These are phyloP conservation scores for Takashimella tepidaria DNA, from an alignment of 1,284 basidiomycete species.

Conservation along the genomic window DNA sequence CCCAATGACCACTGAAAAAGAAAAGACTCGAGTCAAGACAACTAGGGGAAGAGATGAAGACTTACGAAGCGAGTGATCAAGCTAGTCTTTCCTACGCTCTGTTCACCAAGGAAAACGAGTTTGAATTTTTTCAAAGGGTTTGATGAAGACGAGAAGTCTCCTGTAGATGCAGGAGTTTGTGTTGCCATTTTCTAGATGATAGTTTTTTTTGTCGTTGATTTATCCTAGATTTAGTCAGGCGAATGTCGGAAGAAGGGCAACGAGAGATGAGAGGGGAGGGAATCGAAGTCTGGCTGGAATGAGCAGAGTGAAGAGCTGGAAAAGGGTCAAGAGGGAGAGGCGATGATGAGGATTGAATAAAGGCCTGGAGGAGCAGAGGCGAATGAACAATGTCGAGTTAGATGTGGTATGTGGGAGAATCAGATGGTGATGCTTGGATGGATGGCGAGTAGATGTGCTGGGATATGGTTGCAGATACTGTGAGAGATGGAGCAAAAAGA, in stretches of 20 bases:
- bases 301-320: not conserved
- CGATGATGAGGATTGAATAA: not conserved
- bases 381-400: not conserved
- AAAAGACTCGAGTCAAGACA: not conserved
- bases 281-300: not conserved
- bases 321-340: not conserved
- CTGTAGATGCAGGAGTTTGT: not conserved
- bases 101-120: conserved; percentile 88
- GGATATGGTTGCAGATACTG: too few species aligned
- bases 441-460: not conserved
- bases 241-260: not conserved
- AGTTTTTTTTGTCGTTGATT: too few species aligned
- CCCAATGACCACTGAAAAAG: too few species aligned
- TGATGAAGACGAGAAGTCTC: conserved; percentile 27
- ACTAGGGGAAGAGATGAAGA: not conserved
- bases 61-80: conserved; percentile 81
- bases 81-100: conserved; percentile 93
- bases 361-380: not conserved
- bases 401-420: too few species aligned
- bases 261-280: not conserved
- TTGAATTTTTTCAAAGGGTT: conserved; percentile 87
- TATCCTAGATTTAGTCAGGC: too few species aligned
- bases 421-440: too few species aligned
- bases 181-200: too few species aligned
- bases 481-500: too few species aligned